Base-by-base conservation (phyloP, 2,329 filamentous ascomycete genomes). In the Stachybotrys chlorohalonatus region DNA sequence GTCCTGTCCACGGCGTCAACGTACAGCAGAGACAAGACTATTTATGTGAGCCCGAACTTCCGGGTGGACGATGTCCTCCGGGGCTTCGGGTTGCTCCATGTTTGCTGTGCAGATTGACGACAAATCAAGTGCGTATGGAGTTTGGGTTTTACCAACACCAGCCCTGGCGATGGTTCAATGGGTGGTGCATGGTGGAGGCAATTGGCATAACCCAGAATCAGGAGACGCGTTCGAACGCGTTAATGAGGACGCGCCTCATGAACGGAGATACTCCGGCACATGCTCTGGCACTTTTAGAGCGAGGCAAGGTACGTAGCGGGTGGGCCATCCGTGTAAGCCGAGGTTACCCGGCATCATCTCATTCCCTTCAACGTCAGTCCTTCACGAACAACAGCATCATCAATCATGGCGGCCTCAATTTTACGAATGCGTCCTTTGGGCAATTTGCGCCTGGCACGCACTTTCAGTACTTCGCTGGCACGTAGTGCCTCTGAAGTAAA, bases 31-130 rank as follows among this genome's bases (percentile, higher is more conserved):
- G 59, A 96, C 89, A 36, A 99, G 84, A 74, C 90, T 95, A 74
- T 89, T 93, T 66, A 99, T 86, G 73, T 96, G 90, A 31, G 92
- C 91, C 67, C 92, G 87, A 64, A 96, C 90, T 75, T 96, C 90
- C 47, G 91, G 90, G 68, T 97, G 91, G 55, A 97, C 88, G 56
- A 87, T 78, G 66, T 85, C 83, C 60, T 70, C 73, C 55, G 70
- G 68, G 55, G 70, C 75, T 52, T 82, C 80, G 59, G 67, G 68
- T 56, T 74, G 64, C 68, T 85, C 82, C 83, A 86, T 85, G 5
- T 9, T 13, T 9, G 36, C 24, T 24, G 24, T 24, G 24, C 24
- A 24, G 36, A 42, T 42, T 42, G 9, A 42, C 8, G 8, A 42
- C 36, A 42, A 42, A 24, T 2, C 24, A 24, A 24, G 24, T 24